Evolutionary conservation across 164 flowering plant genomes (phyloP).

Genomic region (Aristolochia contorta): DNA sequence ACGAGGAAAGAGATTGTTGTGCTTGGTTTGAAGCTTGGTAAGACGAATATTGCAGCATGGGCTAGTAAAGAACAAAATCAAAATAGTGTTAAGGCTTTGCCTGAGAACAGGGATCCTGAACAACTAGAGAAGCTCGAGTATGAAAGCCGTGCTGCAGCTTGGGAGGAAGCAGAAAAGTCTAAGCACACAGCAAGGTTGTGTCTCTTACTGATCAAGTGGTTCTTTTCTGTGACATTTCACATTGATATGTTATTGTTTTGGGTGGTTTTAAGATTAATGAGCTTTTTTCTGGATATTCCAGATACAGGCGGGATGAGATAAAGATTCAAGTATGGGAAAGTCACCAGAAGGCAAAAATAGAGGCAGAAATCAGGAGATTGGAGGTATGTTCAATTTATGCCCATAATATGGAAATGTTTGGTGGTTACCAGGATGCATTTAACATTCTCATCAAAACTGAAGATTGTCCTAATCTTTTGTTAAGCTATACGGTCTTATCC

Average conservation of each 20-base stretch:
- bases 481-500: too few species aligned
- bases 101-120: slow-evolving; percentile 20
- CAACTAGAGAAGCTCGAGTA: slow-evolving; percentile 39
- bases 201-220: background rate
- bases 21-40: slow-evolving; percentile 86
- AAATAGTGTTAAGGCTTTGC: slow-evolving; percentile 17
- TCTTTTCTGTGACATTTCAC: background rate
- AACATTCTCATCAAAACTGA: too few species aligned
- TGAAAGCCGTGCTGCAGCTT: slow-evolving; percentile 66
- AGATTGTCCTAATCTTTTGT: too few species aligned
- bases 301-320: slow-evolving; percentile 75
- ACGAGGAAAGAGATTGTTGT: slow-evolving; percentile 82
- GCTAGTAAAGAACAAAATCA: slow-evolving; percentile 75
- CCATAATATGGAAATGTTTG: too few species aligned
- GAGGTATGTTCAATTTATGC: slow-evolving; percentile 38
- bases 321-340: slow-evolving; percentile 91
- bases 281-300: slow-evolving; percentile 19
- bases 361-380: slow-evolving; percentile 65
- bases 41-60: slow-evolving; percentile 92
- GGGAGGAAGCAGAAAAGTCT: slow-evolving; percentile 90
- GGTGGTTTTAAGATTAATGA: background rate
- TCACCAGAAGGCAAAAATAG: slow-evolving; percentile 62
- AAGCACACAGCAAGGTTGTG: slow-evolving; percentile 74
- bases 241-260: too few species aligned
- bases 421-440: too few species aligned